Evolutionary conservation across 2,329 filamentous ascomycete species (phyloP).

Genomic region (Xylaria sp.): DNA sequence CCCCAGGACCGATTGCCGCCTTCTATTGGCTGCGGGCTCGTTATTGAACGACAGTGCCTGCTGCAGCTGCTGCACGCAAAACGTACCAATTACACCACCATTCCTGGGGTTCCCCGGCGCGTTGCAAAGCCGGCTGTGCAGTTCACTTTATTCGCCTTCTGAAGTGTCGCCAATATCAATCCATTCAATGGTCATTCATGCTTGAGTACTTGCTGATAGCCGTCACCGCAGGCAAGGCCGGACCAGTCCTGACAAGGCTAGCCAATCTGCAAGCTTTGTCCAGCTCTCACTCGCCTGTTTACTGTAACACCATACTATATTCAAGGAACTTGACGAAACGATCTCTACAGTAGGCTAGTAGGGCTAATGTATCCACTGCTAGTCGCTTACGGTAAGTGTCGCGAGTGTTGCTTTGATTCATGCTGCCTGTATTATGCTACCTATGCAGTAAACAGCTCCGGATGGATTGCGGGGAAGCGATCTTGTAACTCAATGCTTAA

Average conservation of each 20-base stretch:
- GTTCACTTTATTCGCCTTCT: constrained; percentile 12
- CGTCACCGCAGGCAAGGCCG: not conserved
- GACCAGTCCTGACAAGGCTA: constrained; percentile 1
- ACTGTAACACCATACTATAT: not conserved
- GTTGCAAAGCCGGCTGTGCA: constrained; percentile 22
- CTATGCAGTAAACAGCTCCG: constrained; percentile 11
- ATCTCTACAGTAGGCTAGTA: constrained; percentile 17
- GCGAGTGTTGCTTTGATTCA: constrained; percentile 36
- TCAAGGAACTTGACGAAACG: constrained; percentile 35
- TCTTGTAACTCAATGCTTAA: constrained; percentile 10
- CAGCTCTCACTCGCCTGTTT: constrained; percentile 2
- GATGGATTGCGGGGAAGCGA: constrained; percentile 6
- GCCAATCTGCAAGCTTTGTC: constrained; percentile 6
- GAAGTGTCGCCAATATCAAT: constrained; percentile 7
- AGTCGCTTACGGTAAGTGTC: constrained; percentile 37
- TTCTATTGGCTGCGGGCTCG: constrained; percentile 38
- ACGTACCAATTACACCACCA: constrained; percentile 18
- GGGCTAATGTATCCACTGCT: not conserved
- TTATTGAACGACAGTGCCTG: constrained; percentile 40
- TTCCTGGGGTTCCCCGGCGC: constrained; percentile 27
- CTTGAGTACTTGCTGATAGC: not conserved
- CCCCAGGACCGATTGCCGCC: constrained; percentile 38
- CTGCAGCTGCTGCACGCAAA: constrained; percentile 37
- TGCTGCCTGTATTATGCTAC: not conserved
- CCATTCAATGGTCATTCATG: not conserved